These are phyloP conservation scores for Aspergillus persii DNA, from an alignment of 2,329 filamentous ascomycete genomes.

Conservation along the genomic window DNA sequence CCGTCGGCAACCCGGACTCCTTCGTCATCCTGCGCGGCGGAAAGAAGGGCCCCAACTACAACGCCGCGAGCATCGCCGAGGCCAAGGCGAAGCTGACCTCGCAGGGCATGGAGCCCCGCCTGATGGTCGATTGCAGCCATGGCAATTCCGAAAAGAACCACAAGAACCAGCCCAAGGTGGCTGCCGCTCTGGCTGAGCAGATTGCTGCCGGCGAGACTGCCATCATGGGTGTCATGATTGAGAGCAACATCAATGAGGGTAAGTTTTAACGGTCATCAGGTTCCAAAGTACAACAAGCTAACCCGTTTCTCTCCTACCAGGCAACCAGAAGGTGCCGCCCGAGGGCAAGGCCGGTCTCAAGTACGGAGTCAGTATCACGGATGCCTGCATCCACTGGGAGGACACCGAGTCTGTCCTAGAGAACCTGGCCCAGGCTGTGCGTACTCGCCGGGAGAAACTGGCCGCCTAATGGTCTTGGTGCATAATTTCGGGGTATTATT, in stretches of 20 bases:
- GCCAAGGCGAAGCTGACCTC: slow-evolving; percentile 76
- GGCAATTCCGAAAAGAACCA: slow-evolving; percentile 96
- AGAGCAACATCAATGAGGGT: slow-evolving; percentile 95
- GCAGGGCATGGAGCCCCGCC: slow-evolving; percentile 68
- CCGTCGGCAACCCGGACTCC: slow-evolving; percentile 91
- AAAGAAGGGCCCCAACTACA: slow-evolving; percentile 91
- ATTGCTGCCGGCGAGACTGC: slow-evolving; percentile 77
- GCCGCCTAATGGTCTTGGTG: not conserved
- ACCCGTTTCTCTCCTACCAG: slow-evolving; percentile 22
- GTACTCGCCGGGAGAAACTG: slow-evolving; percentile 61
- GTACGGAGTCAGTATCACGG: slow-evolving; percentile 94
- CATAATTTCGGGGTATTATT: not conserved
- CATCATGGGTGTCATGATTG: slow-evolving; percentile 98
- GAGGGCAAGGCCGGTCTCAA: slow-evolving; percentile 83
- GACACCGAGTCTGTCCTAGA: slow-evolving; percentile 80
- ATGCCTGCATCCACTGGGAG: slow-evolving; percentile 94
- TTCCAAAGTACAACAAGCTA: slow-evolving; percentile 4
- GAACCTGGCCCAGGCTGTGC: slow-evolving; percentile 74
- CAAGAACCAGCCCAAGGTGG: slow-evolving; percentile 95
- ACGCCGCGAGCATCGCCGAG: slow-evolving; percentile 76
- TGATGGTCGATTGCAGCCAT: slow-evolving; percentile 99
- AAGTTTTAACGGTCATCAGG: slow-evolving; percentile 25
- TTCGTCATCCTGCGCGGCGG: slow-evolving; percentile 94
- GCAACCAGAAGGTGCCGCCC: slow-evolving; percentile 84
- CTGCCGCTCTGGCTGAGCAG: slow-evolving; percentile 75